Conservation (phyloP, 2,329 filamentous ascomycete species). For the Diaporthe capsici region DNA sequence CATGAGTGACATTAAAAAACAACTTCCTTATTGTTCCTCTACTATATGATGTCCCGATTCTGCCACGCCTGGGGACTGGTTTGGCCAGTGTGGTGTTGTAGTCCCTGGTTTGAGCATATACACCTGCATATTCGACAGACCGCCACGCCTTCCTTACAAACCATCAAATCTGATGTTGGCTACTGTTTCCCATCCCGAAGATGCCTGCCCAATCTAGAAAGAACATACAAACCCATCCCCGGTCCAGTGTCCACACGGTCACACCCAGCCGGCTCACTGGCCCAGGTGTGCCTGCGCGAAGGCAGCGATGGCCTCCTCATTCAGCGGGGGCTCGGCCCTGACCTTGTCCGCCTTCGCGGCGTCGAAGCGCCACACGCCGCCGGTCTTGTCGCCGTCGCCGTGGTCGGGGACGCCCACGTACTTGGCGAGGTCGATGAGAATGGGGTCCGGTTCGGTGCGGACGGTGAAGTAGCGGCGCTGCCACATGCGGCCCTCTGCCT, state of each 20-base stretch:
- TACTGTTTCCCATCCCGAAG: neutral
- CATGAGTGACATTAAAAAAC: neutral
- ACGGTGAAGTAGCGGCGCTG: constrained; percentile 84
- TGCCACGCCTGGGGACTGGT: neutral
- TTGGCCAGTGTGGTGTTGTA: neutral
- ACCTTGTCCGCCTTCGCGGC: constrained; percentile 59
- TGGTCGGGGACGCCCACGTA: constrained; percentile 62
- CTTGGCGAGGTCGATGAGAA: constrained; percentile 61
- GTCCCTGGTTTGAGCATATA: neutral
- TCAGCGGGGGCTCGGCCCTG: constrained; percentile 48
- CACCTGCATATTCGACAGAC: neutral
- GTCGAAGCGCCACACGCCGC: constrained; percentile 73
- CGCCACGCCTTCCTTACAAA: neutral
- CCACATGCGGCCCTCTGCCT: constrained; percentile 82
- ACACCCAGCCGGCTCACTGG: constrained; percentile 43
- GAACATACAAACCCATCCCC: neutral
- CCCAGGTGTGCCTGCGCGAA: constrained; percentile 53
- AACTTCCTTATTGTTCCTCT: neutral
- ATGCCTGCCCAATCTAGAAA: constrained; percentile 8
- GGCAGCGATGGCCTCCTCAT: constrained; percentile 52
- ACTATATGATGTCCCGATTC: neutral
- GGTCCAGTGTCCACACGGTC: neutral
- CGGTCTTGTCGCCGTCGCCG: constrained; percentile 72
- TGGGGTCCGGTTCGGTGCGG: constrained; percentile 60
- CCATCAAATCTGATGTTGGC: constrained; percentile 3